Evolutionary conservation across 768 basidiomycete species (phyloP).

Genomic region (Boletellus ananas): DNA sequence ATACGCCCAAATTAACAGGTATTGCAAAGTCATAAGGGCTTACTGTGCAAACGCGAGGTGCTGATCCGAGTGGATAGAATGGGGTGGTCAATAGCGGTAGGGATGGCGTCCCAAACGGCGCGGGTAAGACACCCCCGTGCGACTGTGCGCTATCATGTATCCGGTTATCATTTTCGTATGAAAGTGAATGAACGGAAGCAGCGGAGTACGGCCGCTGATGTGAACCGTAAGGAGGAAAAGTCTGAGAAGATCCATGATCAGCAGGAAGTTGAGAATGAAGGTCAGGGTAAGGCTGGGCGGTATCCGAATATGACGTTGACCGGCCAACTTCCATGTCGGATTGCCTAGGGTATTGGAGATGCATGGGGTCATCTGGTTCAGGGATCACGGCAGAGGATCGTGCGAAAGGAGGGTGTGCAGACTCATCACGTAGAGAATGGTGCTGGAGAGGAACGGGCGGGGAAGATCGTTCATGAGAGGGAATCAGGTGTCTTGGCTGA

Average conservation of each 20-base stretch:
- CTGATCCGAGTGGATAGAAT: constrained; percentile 26
- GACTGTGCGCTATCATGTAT: constrained; percentile 6
- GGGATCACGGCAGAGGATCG: constrained; percentile 8
- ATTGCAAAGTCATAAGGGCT: constrained; percentile 7
- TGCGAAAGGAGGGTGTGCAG: constrained; percentile 8
- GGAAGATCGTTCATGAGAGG: constrained; percentile 29
- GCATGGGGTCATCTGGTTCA: constrained; percentile 9
- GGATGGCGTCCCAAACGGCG: constrained; percentile 18
- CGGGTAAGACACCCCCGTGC: constrained; percentile 3
- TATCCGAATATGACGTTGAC: constrained; percentile 14
- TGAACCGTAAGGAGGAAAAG: constrained; percentile 8
- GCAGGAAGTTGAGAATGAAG: constrained; percentile 10
- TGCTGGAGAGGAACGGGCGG: constrained; percentile 12
- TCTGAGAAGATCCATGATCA: constrained; percentile 3
- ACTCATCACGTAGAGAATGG: constrained; percentile 7
- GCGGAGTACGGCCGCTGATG: constrained; percentile 20
- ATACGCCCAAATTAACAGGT: constrained; percentile 11
- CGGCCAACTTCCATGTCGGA: constrained; percentile 7
- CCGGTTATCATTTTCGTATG: constrained; percentile 11
- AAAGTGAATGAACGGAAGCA: constrained; percentile 14
- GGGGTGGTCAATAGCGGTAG: constrained; percentile 28
- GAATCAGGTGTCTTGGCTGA: constrained; percentile 16
- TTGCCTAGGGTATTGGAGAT: constrained; percentile 15
- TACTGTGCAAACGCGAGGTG: constrained; percentile 3
- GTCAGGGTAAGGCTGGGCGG: constrained; percentile 8